Evolutionary conservation across 768 basidiomycete species (phyloP), one percentile per base, ranked within the genome.

Genomic region (Boletus subcaerulescens): DNA sequence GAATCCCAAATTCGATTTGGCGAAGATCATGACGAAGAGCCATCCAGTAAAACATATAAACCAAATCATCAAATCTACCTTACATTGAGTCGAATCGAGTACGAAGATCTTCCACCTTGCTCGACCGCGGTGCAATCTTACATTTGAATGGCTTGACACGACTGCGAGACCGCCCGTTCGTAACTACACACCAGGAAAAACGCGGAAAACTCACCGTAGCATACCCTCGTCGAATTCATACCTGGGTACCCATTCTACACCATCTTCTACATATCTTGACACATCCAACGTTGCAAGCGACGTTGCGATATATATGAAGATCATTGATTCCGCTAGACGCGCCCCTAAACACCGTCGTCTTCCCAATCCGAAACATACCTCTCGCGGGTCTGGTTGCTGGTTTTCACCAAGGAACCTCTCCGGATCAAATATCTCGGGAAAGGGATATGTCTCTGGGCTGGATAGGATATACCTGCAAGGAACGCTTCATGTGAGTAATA

Each of bases 311-410:
- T 7, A 14, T 6, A 45, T 61, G 42, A 57, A 60, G 9, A 57
- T 48, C 1, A 50, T 45, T 9, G 33, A 9, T 2, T n/a, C 15
- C 0, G 35, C 59, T 18, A 60, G 31, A 32, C 35, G 52, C 10
- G 3, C n/a, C 40, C 61, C 49, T 1, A 49, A 50, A 45, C 55
- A 53, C 24, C 7, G 29, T 20, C 56, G 52, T 31, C 60, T 44
- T 22, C 45, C 60, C 33, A 18, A 61, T 31, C 60, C 53, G 18
- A 62, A 62, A 49, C 57, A 59, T 9, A 15, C 52, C 5, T 53
- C 48, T 2, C 50, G 22, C 4, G 54, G 50, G 18, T 59, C 50
- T 1, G 17, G 40, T 7, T 62, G 45, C 9, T 24, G 48, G 9
- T 52, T 4, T 1, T 53, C 41, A 8, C 53, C 45, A 1, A 50